These are phyloP conservation scores for Yamadazyma triangularis DNA, from an alignment of 1,139 yeast genomes.

Conservation along the genomic window DNA sequence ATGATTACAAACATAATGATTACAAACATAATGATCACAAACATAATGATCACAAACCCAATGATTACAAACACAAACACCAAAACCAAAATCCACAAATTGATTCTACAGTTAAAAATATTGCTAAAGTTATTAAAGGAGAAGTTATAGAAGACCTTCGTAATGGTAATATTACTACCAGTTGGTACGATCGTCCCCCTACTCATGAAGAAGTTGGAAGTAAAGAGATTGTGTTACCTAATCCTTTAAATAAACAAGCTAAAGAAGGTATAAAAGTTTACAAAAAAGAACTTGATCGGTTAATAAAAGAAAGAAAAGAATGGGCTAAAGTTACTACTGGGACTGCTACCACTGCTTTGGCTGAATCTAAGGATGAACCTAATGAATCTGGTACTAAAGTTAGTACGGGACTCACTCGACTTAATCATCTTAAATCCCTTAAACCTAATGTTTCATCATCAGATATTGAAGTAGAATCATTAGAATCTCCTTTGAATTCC, in stretches of 20 bases:
- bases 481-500: constrained; percentile 2
- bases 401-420: too few species aligned
- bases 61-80: too few species aligned
- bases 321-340: constrained; percentile 40
- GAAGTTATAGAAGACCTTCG: constrained; percentile 57
- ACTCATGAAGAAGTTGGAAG: constrained; percentile 17
- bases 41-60: too few species aligned
- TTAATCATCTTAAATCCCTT: too few species aligned
- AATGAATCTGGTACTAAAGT: neutral
- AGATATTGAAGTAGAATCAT: constrained; percentile 11
- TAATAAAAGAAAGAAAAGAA: constrained; percentile 43
- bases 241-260: constrained; percentile 54
- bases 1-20: too few species aligned
- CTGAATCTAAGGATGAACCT: too few species aligned
- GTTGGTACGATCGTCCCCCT: constrained; percentile 55
- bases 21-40: too few species aligned
- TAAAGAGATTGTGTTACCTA: constrained; percentile 39
- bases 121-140: constrained; percentile 63
- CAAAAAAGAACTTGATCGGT: constrained; percentile 36
- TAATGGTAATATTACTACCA: constrained; percentile 55
- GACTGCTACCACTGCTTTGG: constrained; percentile 17
- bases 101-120: constrained; percentile 40
- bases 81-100: constrained; percentile 5
- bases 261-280: constrained; percentile 41
- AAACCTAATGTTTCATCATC: constrained; percentile 12